Evolutionary conservation across 495 filamentous ascomycete genomes (phyloP), one percentile per base, ranked within the genome.

Genomic region (Peziza echinospora): DNA sequence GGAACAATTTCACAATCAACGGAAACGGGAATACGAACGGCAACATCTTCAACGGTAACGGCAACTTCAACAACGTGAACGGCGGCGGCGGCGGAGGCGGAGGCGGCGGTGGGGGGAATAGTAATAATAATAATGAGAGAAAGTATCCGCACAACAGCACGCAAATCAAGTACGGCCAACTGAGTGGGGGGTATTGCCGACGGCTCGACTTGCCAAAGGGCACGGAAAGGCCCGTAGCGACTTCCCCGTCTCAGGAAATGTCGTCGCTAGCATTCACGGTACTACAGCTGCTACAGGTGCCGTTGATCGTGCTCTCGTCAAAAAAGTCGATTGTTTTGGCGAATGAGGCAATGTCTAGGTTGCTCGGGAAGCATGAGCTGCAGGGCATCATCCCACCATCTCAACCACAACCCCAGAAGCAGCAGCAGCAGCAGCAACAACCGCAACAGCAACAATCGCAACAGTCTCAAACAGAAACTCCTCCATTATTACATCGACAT

Each of bases 231-330:
- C 6, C 3, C 2, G 19, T 37, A 37, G 19, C 3, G 13, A 37
- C 19, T 11, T 37, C 30, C 6, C 30, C 30, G 13, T 37, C 30
- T 13, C 13, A 11, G 19, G 30, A 37, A 7, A 37, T 37, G 30
- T 37, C 52, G 37, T 51, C 56, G 10, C 28, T 75, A 16, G 72
- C 78, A 8, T 70, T 82, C 46, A 68, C 75, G 1, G 70, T 76
- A 2, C 60, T 82, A 55, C 75, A 80, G 56, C 78, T 78, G 51
- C 65, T 82, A 13, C 78, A 78, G 1, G 72, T 76, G 21, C 78
- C 78, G 2, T 53, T 80, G 17, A 53, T 83, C 17, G 71, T 82
- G 1, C 58, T 81, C 30, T 72, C 70, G 16, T 66, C 64, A 26
- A 44, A 68, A 39, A 82, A 81, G 60, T 77, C 72, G 0, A 67